phyloP scores from a whole-genome alignment of 441 rosid species.

The Pelargonium fulgidum region DNA sequence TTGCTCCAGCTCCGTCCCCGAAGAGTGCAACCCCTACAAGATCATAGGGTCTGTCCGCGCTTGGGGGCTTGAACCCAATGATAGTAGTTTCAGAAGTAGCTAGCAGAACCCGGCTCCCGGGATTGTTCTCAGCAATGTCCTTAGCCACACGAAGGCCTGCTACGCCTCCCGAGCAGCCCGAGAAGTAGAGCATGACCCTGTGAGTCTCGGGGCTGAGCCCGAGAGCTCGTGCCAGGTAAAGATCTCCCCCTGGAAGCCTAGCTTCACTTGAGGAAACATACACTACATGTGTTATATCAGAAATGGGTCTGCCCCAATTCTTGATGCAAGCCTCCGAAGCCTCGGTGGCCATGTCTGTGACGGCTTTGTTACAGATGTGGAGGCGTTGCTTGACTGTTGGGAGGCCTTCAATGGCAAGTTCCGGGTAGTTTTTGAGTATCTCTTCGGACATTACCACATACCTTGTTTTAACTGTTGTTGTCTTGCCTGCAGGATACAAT shows the following conservation, averaged over 20 bases:
- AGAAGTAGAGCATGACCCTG: conserved; percentile 74
- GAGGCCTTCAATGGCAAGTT: conserved; percentile 69
- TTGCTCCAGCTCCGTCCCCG: conserved; percentile 91
- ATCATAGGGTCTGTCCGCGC: conserved; percentile 74
- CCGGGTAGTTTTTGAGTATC: conserved; percentile 72
- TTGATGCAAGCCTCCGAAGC: conserved; percentile 72
- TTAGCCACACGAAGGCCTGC: conserved; percentile 89
- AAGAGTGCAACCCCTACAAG: conserved; percentile 90
- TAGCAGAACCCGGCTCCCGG: conserved; percentile 74
- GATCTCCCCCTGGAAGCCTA: conserved; percentile 86
- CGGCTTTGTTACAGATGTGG: conserved; percentile 74
- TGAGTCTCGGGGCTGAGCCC: conserved; percentile 70
- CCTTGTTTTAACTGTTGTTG: conserved; percentile 90
- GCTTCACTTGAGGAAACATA: conserved; percentile 92
- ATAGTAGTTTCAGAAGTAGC: conserved; percentile 92
- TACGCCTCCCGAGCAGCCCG: conserved; percentile 93
- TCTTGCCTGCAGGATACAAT: conserved; percentile 55
- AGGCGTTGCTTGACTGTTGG: conserved; percentile 74
- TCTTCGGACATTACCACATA: conserved; percentile 96
- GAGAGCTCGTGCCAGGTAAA: conserved; percentile 68
- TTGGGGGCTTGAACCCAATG: conserved; percentile 90
- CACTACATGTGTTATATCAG: conserved; percentile 81
- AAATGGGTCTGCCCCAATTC: conserved; percentile 73
- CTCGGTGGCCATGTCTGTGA: conserved; percentile 81
- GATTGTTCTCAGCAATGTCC: conserved; percentile 90